Base-by-base conservation (phyloP, 2,329 filamentous ascomycete species). In the Colletotrichum sansevieriae region DNA sequence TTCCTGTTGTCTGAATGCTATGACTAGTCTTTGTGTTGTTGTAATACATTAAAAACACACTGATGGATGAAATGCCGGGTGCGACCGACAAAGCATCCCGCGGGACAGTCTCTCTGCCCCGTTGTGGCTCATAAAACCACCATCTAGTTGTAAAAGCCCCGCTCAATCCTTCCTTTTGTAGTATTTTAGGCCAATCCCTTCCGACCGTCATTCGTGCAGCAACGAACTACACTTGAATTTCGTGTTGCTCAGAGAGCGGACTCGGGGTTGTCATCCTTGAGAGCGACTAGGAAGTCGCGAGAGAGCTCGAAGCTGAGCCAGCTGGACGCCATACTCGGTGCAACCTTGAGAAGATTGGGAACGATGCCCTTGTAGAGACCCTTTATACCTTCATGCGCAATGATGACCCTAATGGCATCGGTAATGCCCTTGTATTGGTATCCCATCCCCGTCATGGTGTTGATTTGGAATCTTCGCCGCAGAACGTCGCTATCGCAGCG, bases 391-490 rank as follows among this genome's bases (percentile, higher is more conserved):
- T 99, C 96, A 74, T 97, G 90, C 54, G 87, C 81, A 63, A 97
- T 79, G 74, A 99, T 99, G 58, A 92, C 89, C 59, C 84, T 88
- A 71, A 99, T 83, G 3, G 96, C 96, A 77, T 97, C 94, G 71
- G 89, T 85, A 49, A 99, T 91, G 7, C 91, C 92, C 75, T 92
- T 94, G 83, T 99, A 99, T 78, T 95, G 90, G 81, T 98, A 98
- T 58, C 96, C 96, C 90, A 99, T 95, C 59, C 96, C 96, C 55
- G 92, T 94, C 96, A 99, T 99, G 62, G 96, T 98, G 81, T 99
- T 99, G 83, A 99, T 96, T 78, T 99, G 96, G 79, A 99, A 99
- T 58, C 96, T 89, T 69, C 96, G 90, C 37, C 96, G 92, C 63
- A 99, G 85, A 2, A 99, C 95, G 77, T 97, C 95, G 78, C 93